phyloP scores from a whole-genome alignment of 1,284 basidiomycete genomes.

The Trichosporon coremiiforme region DNA sequence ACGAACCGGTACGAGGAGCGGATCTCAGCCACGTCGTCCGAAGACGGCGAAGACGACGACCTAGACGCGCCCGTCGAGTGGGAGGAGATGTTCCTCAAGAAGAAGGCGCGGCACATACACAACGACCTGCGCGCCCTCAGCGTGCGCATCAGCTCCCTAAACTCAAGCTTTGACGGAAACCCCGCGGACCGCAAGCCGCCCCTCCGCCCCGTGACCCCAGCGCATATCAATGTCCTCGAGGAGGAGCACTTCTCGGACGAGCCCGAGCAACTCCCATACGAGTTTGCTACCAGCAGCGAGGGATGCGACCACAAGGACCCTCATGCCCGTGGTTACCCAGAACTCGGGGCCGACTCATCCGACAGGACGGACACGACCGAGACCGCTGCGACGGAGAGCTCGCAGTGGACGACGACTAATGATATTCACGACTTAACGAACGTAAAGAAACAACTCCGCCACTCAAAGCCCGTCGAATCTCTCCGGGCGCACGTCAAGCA shows the following conservation, averaged over 20 bases:
- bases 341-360: neutral
- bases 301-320: neutral
- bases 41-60: conserved; percentile 6
- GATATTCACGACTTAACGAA: neutral
- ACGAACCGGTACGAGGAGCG: conserved; percentile 18
- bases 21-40: neutral
- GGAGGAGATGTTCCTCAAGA: conserved; percentile 5
- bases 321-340: neutral
- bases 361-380: conserved; percentile 13
- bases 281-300: neutral
- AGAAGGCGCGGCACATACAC: neutral
- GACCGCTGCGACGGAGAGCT: neutral
- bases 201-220: neutral
- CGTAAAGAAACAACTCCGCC: neutral
- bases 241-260: conserved; percentile 6
- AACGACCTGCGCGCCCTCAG: neutral
- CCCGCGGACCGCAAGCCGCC: neutral
- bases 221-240: conserved; percentile 1
- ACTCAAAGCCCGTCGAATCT: neutral
- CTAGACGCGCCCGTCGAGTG: neutral
- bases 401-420: neutral
- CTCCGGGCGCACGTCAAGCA: conserved; percentile 14
- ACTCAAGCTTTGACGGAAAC: neutral
- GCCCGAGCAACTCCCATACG: neutral
- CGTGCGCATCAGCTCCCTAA: neutral